These are phyloP conservation scores for Earliella scabrosa DNA, from an alignment of 1,284 basidiomycete species.

Conservation along the genomic window DNA sequence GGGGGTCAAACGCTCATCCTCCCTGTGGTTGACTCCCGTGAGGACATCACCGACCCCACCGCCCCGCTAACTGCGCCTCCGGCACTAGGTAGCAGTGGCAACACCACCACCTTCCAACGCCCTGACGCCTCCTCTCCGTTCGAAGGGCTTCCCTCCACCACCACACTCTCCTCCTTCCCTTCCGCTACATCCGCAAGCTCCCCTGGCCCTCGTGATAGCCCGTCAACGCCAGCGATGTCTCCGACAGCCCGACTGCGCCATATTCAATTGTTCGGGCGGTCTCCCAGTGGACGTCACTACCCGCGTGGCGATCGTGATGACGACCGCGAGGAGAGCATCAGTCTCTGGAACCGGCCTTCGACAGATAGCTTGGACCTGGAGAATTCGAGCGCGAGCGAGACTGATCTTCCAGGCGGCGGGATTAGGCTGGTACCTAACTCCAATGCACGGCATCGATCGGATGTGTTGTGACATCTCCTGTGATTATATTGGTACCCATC, in stretches of 20 bases:
- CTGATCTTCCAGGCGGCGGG: slow-evolving; percentile 24
- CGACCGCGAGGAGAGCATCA: slow-evolving; percentile 45
- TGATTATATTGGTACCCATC: neutral
- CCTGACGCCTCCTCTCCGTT: slow-evolving; percentile 33
- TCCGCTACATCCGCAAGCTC: slow-evolving; percentile 20
- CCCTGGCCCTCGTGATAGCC: slow-evolving; percentile 10
- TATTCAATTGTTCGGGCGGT: slow-evolving; percentile 25
- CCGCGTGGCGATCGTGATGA: slow-evolving; percentile 37
- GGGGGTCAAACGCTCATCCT: slow-evolving; percentile 13
- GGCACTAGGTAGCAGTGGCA: slow-evolving; percentile 19
- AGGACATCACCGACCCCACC: slow-evolving; percentile 19
- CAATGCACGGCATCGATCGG: slow-evolving; percentile 16
- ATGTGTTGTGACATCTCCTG: slow-evolving; percentile 9
- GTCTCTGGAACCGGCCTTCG: slow-evolving; percentile 36
- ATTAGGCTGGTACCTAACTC: slow-evolving; percentile 35
- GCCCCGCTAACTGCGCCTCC: slow-evolving; percentile 38
- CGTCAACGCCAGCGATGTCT: slow-evolving; percentile 9
- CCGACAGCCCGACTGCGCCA: slow-evolving; percentile 19
- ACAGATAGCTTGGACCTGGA: slow-evolving; percentile 25
- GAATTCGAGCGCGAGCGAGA: slow-evolving; percentile 7
- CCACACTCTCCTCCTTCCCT: slow-evolving; percentile 34
- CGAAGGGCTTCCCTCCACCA: slow-evolving; percentile 36
- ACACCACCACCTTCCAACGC: slow-evolving; percentile 22
- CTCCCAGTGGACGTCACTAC: slow-evolving; percentile 35
- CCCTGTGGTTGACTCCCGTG: slow-evolving; percentile 16